These are phyloP conservation scores for Dryas integrifolia DNA, from an alignment of 331 rosid species.

Conservation along the genomic window DNA sequence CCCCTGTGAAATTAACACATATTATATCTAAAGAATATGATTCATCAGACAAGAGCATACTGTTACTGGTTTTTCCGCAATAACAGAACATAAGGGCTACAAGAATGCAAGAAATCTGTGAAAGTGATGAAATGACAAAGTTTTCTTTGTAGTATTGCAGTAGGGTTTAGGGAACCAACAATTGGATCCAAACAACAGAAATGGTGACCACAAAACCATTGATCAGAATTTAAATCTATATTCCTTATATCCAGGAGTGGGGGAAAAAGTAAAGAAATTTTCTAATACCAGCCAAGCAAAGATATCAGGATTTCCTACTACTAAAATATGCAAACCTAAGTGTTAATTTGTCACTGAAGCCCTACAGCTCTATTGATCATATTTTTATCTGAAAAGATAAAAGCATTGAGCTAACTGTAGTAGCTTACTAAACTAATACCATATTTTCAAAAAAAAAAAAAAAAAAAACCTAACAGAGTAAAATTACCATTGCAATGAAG, in stretches of 20 bases:
- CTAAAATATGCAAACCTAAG: too few relatives aligned
- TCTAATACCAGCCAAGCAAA: not conserved
- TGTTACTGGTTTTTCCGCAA: not conserved
- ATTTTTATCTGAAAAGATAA: too few relatives aligned
- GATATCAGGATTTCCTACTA: not conserved
- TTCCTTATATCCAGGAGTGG: not conserved
- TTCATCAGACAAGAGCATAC: constrained; percentile 3
- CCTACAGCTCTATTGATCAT: too few relatives aligned
- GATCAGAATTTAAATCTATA: not conserved
- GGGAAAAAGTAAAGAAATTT: not conserved
- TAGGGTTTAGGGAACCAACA: not conserved
- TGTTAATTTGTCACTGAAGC: too few relatives aligned
- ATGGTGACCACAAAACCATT: not conserved
- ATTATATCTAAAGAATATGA: constrained; percentile 3
- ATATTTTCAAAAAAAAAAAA: too few relatives aligned
- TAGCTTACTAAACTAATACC: too few relatives aligned
- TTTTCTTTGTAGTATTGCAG: not conserved
- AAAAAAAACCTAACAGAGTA: too few relatives aligned
- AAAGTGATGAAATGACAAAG: constrained; percentile 9
- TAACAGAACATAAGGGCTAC: not conserved
- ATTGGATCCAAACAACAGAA: not conserved
- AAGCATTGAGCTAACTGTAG: too few relatives aligned
- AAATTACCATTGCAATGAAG: too few relatives aligned
- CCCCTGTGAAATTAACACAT: constrained; percentile 48
- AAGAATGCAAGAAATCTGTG: not conserved